Percentiles rank a stretch among this genome's conserved stretches.
Conservation (phyloP, 2,329 filamentous ascomycete species). For the Chaetomium strumarium region DNA sequence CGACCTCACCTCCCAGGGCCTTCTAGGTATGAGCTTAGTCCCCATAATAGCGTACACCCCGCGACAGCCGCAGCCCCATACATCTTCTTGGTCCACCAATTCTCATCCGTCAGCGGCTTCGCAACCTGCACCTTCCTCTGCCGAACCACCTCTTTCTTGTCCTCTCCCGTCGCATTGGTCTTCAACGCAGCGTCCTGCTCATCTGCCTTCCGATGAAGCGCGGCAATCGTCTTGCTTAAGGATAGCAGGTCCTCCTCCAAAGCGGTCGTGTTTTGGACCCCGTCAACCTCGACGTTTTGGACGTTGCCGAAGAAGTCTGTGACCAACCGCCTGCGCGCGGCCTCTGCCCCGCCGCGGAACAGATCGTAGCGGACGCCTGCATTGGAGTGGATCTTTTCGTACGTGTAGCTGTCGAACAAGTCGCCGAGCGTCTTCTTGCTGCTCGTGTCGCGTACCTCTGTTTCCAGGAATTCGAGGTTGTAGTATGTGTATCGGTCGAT, state of each 20-base stretch:
- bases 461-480: constrained; percentile 93
- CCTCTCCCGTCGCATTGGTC: constrained; percentile 19
- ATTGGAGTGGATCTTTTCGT: constrained; percentile 86
- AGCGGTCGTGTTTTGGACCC: constrained; percentile 44
- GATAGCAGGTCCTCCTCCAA: constrained; percentile 69
- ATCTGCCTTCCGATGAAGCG: constrained; percentile 44
- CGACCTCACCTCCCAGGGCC: constrained; percentile 8
- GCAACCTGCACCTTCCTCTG: constrained; percentile 42
- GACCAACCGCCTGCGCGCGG: constrained; percentile 71
- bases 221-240: constrained; percentile 62
- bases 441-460: constrained; percentile 75
- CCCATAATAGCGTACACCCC: constrained; percentile 57
- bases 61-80: constrained; percentile 56
- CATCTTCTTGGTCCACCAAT: constrained; percentile 62
- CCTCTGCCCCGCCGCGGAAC: constrained; percentile 77
- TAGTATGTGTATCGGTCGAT: constrained; percentile 99
- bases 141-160: constrained; percentile 13
- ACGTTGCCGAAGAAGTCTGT: constrained; percentile 99
- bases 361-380: constrained; percentile 91
- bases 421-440: constrained; percentile 89
- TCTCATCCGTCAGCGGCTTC: constrained; percentile 58
- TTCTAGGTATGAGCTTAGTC: constrained; percentile 48
- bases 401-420: constrained; percentile 93
- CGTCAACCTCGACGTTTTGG: constrained; percentile 90
- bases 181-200: constrained; percentile 35